These are phyloP conservation scores for Solanum sejunctum DNA, from an alignment of 257 asterid genomes.

Conservation along the genomic window DNA sequence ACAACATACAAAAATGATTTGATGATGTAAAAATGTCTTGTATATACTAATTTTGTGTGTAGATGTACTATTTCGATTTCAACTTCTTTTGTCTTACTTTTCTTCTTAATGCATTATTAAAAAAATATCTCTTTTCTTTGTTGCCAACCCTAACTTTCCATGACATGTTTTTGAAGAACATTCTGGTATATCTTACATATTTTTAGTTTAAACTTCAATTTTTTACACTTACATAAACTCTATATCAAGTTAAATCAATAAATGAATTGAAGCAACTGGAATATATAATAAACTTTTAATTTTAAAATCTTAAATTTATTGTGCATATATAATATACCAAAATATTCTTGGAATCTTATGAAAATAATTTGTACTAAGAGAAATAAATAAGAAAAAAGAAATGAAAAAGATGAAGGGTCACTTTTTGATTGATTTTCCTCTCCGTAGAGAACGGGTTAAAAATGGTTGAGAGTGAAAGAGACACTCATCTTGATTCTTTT, in stretches of 20 bases:
- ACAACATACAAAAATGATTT: too few relatives aligned
- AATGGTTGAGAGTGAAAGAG: constrained; percentile 40
- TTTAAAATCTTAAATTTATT: neutral
- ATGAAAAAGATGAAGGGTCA: constrained; percentile 23
- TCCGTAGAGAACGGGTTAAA: constrained; percentile 90
- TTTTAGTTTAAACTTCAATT: neutral
- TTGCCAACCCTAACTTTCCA: neutral
- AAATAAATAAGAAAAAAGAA: neutral
- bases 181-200: neutral
- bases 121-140: too few relatives aligned
- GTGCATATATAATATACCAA: neutral
- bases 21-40: too few relatives aligned
- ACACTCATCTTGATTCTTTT: constrained; percentile 32
- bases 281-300: neutral
- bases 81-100: neutral
- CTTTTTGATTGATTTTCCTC: constrained; percentile 41
- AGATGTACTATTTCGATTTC: neutral
- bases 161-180: neutral
- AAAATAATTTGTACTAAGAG: too few relatives aligned
- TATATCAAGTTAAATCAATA: neutral
- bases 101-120: too few relatives aligned
- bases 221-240: neutral
- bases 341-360: neutral
- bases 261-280: neutral
- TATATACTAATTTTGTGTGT: too few relatives aligned